phyloP scores from a whole-genome alignment of 352 stramenopile species.

The Peronosclerospora sorghi region DNA sequence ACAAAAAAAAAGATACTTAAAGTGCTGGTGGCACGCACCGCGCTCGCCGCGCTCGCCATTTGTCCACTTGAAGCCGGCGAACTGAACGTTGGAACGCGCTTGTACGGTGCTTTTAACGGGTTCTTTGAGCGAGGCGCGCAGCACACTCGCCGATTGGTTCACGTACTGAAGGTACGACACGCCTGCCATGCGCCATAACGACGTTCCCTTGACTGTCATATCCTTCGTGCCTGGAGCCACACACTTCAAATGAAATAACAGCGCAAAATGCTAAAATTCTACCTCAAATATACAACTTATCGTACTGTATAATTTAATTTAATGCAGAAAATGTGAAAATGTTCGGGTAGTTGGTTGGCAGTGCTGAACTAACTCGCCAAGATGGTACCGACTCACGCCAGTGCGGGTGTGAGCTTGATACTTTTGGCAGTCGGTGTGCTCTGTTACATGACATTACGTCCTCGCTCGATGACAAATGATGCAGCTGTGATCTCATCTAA shows the following conservation, averaged over 20 bases:
- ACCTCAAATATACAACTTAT: too few relatives aligned
- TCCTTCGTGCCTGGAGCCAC: too few relatives aligned
- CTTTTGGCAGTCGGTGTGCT: conserved; percentile 39
- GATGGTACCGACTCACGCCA: conserved; percentile 26
- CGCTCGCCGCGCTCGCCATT: conserved; percentile 70
- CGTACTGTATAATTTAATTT: too few relatives aligned
- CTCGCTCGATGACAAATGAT: conserved; percentile 8
- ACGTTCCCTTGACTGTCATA: conserved; percentile 74
- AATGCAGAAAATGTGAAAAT: not conserved
- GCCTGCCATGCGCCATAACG: conserved; percentile 77
- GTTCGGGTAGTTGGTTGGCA: not conserved
- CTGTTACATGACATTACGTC: conserved; percentile 21
- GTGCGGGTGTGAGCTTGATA: conserved; percentile 32
- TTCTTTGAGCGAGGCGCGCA: conserved; percentile 74
- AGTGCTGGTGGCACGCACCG: conserved; percentile 44
- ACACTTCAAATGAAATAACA: too few relatives aligned
- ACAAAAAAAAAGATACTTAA: too few relatives aligned
- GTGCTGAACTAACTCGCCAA: not conserved
- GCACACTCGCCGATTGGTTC: conserved; percentile 69
- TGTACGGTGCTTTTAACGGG: conserved; percentile 78
- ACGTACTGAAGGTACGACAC: conserved; percentile 85
- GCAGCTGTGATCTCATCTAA: conserved; percentile 6
- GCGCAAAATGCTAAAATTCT: too few relatives aligned
- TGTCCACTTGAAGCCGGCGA: conserved; percentile 79
- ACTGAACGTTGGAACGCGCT: conserved; percentile 64